Base-by-base conservation (phyloP, 208 protist genomes). In the Trypanosoma scelopori region DNA sequence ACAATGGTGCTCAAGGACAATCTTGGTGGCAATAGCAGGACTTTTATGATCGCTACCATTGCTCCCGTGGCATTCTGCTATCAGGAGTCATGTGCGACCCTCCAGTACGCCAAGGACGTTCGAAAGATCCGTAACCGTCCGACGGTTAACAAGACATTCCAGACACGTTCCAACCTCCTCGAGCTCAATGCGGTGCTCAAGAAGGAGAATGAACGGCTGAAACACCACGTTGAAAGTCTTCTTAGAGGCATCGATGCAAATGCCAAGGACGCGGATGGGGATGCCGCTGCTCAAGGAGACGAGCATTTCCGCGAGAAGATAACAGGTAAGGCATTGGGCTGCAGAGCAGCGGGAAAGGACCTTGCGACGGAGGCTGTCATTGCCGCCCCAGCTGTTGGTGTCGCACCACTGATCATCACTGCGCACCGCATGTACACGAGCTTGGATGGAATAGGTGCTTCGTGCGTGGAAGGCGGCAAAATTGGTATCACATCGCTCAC, bases 41-140 rank as follows among this genome's bases (percentile, higher is more conserved):
- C 96, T 0, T 84, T 98, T 41, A 94, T 98, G 91, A 97, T 98
- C 59, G 94, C 88, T 59, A 96, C 89, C 55, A 82, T 98, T 59
- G 86, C 89, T 46, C 96, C 96, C 1, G 65, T 80, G 0, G 78
- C 81, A 66, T 81, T 71, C 71, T 89, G 85, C 55, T 87, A 79
- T 46, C 84, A 94, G 70, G 82, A 95, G 65, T 89, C 89, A 15
- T 69, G 88, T 30, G 89, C 84, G 61, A 95, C 89, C 7, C 72
- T 95, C 37, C 86, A 80, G 57, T 95, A 91, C 69, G 89, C 89
- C 7, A 82, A 82, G 45, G 81, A 85, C 32, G 89, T 93, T 16
- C 86, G 86, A 37, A 79, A 79, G 60, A 85, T 92, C 47, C 83
- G 86, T 53, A 92, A 92, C 96, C 60, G 97, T 79, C 89, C 84